A percentile compares a stretch with the other conserved stretches of the same genome.
Evolutionary conservation across 169 alveolate genomes (phyloP).

Genomic region (Blepharisma undulans): DNA sequence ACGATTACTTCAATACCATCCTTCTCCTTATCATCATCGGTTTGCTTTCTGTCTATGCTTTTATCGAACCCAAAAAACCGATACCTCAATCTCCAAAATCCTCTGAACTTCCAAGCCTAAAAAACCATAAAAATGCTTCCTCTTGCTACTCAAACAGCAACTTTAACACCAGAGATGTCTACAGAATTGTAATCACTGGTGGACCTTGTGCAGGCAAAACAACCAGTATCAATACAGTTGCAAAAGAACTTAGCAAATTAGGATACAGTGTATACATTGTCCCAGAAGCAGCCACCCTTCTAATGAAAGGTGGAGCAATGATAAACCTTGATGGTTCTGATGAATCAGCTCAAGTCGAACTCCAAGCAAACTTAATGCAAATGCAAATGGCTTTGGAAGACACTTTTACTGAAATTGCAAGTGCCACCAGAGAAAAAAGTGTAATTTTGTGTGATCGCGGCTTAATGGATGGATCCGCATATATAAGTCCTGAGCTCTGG

Average conservation of each 20-base stretch:
- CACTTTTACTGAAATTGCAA: slow-evolving; percentile 61
- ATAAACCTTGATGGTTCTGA: slow-evolving; percentile 56
- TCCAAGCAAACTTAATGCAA: slow-evolving; percentile 67
- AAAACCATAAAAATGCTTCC: not conserved
- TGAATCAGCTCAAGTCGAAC: slow-evolving; percentile 58
- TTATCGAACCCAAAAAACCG: not conserved
- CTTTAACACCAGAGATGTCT: slow-evolving; percentile 15
- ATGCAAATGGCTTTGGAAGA: slow-evolving; percentile 71
- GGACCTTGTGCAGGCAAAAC: slow-evolving; percentile 90
- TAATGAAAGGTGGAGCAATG: slow-evolving; percentile 80
- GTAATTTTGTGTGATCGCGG: slow-evolving; percentile 75
- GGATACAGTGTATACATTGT: slow-evolving; percentile 74
- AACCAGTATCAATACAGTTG: slow-evolving; percentile 59
- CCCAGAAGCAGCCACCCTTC: slow-evolving; percentile 82
- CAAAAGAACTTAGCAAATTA: slow-evolving; percentile 53
- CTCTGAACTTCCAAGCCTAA: not conserved
- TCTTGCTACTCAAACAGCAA: not conserved
- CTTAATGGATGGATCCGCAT: slow-evolving; percentile 77
- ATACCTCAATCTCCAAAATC: not conserved
- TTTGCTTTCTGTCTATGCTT: not conserved
- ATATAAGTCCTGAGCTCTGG: slow-evolving; percentile 58
- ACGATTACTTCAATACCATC: not conserved
- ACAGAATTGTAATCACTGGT: slow-evolving; percentile 61
- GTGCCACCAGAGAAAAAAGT: slow-evolving; percentile 42
- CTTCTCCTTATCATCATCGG: not conserved